These are phyloP conservation scores for Taiwanofungus camphoratus DNA, from an alignment of 1,284 basidiomycete genomes.

Conservation along the genomic window DNA sequence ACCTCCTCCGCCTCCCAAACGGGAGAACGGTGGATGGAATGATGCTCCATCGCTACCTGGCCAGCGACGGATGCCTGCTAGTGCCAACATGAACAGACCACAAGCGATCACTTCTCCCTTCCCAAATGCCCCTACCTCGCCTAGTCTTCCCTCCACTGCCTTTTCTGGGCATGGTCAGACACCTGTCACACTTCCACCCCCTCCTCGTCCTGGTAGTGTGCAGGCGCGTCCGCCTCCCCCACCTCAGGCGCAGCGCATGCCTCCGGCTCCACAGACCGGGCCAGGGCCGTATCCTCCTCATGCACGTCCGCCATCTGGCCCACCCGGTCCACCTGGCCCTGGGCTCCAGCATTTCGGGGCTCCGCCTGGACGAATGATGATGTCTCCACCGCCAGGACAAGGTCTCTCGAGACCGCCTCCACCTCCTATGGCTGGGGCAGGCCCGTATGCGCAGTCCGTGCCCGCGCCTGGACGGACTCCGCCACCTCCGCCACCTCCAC, in stretches of 20 bases:
- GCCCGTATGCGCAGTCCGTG: slow-evolving; percentile 38
- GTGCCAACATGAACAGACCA: slow-evolving; percentile 46
- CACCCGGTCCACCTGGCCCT: slow-evolving; percentile 23
- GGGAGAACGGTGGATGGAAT: slow-evolving; percentile 87
- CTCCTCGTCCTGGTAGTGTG: slow-evolving; percentile 59
- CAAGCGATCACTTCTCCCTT: slow-evolving; percentile 84
- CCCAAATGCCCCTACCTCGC: slow-evolving; percentile 57
- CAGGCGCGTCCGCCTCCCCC: slow-evolving; percentile 40
- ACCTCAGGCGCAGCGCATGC: slow-evolving; percentile 37
- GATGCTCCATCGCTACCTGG: slow-evolving; percentile 64
- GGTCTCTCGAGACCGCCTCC: slow-evolving; percentile 26
- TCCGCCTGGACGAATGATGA: slow-evolving; percentile 32
- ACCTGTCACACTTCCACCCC: slow-evolving; percentile 42
- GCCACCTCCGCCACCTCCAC: slow-evolving; percentile 20
- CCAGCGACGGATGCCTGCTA: slow-evolving; percentile 47
- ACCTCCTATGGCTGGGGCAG: slow-evolving; percentile 5
- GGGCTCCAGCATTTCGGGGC: slow-evolving; percentile 23
- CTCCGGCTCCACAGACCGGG: slow-evolving; percentile 23
- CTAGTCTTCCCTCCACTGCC: slow-evolving; percentile 44
- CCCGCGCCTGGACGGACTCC: slow-evolving; percentile 29
- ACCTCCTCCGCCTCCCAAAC: slow-evolving; percentile 42
- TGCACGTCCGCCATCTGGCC: slow-evolving; percentile 33
- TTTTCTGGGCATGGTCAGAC: slow-evolving; percentile 37
- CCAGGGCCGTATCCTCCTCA: slow-evolving; percentile 32
- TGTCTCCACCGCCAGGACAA: slow-evolving; percentile 33